Evolutionary conservation across 208 protist genomes (phyloP), one percentile per base, ranked within the genome.

Genomic region (Crithidia mellificae): DNA sequence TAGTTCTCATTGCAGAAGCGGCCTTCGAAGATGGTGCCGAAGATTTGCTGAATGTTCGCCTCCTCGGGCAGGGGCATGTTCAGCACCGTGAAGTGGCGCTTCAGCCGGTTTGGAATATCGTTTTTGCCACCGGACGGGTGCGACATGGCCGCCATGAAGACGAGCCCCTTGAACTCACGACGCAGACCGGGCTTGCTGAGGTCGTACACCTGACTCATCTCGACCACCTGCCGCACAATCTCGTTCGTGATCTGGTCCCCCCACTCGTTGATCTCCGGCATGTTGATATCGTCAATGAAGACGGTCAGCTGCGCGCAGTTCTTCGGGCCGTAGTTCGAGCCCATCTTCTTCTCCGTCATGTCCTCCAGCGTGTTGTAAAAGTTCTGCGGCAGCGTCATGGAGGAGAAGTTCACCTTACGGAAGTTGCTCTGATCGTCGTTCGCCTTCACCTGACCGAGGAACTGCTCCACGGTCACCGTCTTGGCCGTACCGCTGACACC

Each of bases 71-170:
- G 85, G n/a, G 97, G 97, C 58, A 99, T 91, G 77, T 98, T 98
- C 84, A 99, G 97, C 50, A 98, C 74, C 79, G 90, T 88, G 79
- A 98, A 98, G 85, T 99, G 98, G 38, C 97, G 81, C 84, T 99
- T 99, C 34, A 99, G 88, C 44, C 98, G 90, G 68, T 98, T 93
- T 20, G 98, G 98, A 66, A 99, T 99, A 73, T 99, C 98, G 78
- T 99, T 99, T 77, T 98, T 96, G 64, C 98, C 98, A 51, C 98
- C 98, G 20, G 97, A 96, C 27, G 98, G 98, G 80, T 98, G 96
- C 32, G 88, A 94, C 98, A 99, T 99, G 53, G 98, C 98, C 5
- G 91, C 96, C 71, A 99, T 92, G 78, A 96, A 99, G 27, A 97
- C 90, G 38, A 99, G 72, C 24, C 98, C 96, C 65, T 94, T 88